A percentile compares a stretch with the other conserved stretches of the same genome.
phyloP scores from a whole-genome alignment of 1,284 basidiomycete genomes.

The Dichomitus squalens region DNA sequence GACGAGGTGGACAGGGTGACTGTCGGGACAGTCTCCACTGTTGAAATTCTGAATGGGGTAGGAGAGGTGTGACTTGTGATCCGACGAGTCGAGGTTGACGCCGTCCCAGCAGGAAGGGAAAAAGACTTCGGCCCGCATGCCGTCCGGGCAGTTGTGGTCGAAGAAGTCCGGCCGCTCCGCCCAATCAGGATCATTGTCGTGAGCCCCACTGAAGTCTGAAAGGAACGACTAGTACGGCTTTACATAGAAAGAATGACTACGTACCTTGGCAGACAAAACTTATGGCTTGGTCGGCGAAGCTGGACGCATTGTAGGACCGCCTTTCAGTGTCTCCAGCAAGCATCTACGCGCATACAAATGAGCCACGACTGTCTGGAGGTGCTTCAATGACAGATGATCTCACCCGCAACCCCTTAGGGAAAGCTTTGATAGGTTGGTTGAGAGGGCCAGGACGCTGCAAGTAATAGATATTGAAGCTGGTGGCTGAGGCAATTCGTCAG shows the following conservation, averaged over 20 bases:
- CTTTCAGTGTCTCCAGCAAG: conserved; percentile 28
- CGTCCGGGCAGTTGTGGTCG: conserved; percentile 37
- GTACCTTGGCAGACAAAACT: conserved; percentile 44
- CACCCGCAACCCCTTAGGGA: conserved; percentile 30
- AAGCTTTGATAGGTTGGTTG: conserved; percentile 23
- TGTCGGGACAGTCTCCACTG: conserved; percentile 31
- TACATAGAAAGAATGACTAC: background rate
- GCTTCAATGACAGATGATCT: background rate
- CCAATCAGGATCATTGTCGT: conserved; percentile 24
- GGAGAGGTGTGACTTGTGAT: conserved; percentile 58
- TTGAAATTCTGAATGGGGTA: conserved; percentile 43
- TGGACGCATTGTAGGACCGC: conserved; percentile 37
- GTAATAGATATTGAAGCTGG: conserved; percentile 31
- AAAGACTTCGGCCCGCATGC: conserved; percentile 45
- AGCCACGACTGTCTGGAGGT: too few species aligned
- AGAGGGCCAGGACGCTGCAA: conserved; percentile 19
- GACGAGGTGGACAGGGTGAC: conserved; percentile 33
- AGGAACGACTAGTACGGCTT: background rate
- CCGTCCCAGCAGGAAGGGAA: conserved; percentile 50
- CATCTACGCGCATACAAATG: background rate
- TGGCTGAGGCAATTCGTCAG: conserved; percentile 1
- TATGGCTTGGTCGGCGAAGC: conserved; percentile 41
- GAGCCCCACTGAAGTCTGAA: conserved; percentile 33
- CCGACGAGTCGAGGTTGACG: conserved; percentile 45
- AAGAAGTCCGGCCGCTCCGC: conserved; percentile 29